phyloP scores from a whole-genome alignment of 2,329 filamentous ascomycete genomes.

The Pseudonectria foliicola region DNA sequence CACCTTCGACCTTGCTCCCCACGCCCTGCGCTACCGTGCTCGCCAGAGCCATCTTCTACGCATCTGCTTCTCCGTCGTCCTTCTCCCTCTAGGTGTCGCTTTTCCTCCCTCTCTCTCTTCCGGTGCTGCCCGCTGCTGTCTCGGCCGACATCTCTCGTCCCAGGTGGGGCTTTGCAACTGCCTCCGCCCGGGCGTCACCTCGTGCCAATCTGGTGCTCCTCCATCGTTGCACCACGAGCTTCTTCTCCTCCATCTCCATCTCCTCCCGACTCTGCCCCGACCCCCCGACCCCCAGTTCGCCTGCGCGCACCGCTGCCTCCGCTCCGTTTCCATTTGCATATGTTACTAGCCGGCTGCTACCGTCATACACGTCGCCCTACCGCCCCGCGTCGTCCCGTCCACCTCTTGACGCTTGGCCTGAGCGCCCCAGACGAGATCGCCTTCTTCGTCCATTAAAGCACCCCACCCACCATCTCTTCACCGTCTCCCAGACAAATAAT shows the following conservation, averaged over 20 bases:
- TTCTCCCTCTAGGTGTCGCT: constrained; percentile 16
- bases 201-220: constrained; percentile 25
- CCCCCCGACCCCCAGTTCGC: constrained; percentile 19
- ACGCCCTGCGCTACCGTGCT: constrained; percentile 19
- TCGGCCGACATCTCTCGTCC: constrained; percentile 27
- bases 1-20: too few relatives aligned
- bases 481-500: constrained; percentile 6
- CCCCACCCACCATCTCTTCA: constrained; percentile 19
- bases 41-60: constrained; percentile 24
- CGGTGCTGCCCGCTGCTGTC: constrained; percentile 16
- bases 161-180: constrained; percentile 25
- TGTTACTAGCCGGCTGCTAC: constrained; percentile 22
- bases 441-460: constrained; percentile 17
- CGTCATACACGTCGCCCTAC: constrained; percentile 22
- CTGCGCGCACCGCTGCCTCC: constrained; percentile 20
- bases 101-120: constrained; percentile 15
- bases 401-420: constrained; percentile 16
- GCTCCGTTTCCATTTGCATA: constrained; percentile 16
- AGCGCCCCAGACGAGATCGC: constrained; percentile 19
- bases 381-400: constrained; percentile 16
- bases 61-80: constrained; percentile 20
- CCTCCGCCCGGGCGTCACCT: constrained; percentile 25
- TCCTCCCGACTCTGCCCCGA: constrained; percentile 9
- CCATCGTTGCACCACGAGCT: constrained; percentile 25
- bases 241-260: constrained; percentile 21